phyloP scores from a whole-genome alignment of 1,284 basidiomycete genomes.

The Inonotus hispidus region DNA sequence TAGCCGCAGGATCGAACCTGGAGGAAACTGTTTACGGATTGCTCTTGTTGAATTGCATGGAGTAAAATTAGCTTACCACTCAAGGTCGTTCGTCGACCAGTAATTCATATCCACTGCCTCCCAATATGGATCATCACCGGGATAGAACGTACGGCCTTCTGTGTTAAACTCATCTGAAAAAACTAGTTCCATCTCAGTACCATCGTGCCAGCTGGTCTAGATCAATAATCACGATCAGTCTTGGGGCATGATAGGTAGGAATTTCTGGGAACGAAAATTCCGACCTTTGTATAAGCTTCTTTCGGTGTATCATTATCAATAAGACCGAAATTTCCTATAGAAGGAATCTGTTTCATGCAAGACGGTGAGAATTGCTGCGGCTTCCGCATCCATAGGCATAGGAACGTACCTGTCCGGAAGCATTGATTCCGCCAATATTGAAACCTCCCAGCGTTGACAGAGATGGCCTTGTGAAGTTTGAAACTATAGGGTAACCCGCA shows the following conservation, averaged over 20 bases:
- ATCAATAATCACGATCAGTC: background rate
- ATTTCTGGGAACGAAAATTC: background rate
- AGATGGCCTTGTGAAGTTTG: conserved; percentile 39
- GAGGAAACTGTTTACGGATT: conserved; percentile 33
- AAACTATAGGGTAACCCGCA: conserved; percentile 47
- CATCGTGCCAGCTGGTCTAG: conserved; percentile 19
- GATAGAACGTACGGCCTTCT: conserved; percentile 66
- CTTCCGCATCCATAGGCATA: background rate
- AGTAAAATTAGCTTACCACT: conserved; percentile 41
- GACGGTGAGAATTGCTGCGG: background rate
- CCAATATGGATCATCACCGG: conserved; percentile 65
- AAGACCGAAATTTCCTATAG: conserved; percentile 51
- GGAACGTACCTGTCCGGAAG: conserved; percentile 54
- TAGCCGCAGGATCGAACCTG: conserved; percentile 54
- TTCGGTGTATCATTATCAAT: conserved; percentile 65
- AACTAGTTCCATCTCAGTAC: conserved; percentile 43
- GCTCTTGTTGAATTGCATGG: background rate
- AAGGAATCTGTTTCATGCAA: conserved; percentile 36
- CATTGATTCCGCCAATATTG: conserved; percentile 71
- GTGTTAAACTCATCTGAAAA: conserved; percentile 80
- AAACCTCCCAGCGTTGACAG: conserved; percentile 40
- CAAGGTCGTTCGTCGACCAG: conserved; percentile 64
- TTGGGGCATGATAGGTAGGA: background rate
- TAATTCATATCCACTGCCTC: conserved; percentile 75
- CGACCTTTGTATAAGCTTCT: conserved; percentile 41